Conservation (phyloP, 2,329 filamentous ascomycete species). For the Cladophialophora chaetospira region DNA sequence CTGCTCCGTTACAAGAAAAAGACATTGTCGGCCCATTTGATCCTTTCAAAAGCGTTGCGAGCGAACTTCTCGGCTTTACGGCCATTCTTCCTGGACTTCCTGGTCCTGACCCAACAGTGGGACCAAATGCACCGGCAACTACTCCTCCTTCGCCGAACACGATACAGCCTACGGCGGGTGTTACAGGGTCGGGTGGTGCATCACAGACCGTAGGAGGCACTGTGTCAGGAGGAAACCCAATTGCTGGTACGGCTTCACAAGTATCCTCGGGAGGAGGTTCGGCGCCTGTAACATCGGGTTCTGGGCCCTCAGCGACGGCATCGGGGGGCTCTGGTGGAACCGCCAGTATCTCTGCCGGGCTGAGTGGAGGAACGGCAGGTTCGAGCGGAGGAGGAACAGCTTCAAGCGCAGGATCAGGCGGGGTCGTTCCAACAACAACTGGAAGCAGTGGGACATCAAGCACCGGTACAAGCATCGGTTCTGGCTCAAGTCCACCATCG, state of each 20-base stretch:
- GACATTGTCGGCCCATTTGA: slow-evolving; percentile 5
- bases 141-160: neutral
- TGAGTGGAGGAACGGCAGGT: neutral
- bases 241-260: slow-evolving; percentile 5
- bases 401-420: neutral
- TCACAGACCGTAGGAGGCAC: neutral
- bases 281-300: no score
- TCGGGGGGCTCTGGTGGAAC: neutral
- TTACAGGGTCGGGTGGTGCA: neutral
- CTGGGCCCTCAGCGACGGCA: neutral
- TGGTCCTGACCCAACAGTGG: neutral
- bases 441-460: slow-evolving; percentile 11
- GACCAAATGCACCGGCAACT: neutral
- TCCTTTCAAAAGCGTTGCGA: slow-evolving; percentile 20
- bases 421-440: slow-evolving; percentile 15
- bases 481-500: slow-evolving; percentile 7
- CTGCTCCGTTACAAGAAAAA: slow-evolving; percentile 10
- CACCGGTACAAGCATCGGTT: slow-evolving; percentile 4
- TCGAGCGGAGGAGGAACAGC: no score
- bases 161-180: neutral
- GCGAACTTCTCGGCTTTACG: slow-evolving; percentile 16
- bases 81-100: neutral
- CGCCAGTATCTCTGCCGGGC: neutral
- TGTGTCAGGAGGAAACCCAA: neutral
- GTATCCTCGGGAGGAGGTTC: slow-evolving; percentile 6